Percentiles rank a stretch among this genome's conserved stretches.
phyloP scores from a whole-genome alignment of 164 flowering plant genomes.

The Stephania yunnanensis region DNA sequence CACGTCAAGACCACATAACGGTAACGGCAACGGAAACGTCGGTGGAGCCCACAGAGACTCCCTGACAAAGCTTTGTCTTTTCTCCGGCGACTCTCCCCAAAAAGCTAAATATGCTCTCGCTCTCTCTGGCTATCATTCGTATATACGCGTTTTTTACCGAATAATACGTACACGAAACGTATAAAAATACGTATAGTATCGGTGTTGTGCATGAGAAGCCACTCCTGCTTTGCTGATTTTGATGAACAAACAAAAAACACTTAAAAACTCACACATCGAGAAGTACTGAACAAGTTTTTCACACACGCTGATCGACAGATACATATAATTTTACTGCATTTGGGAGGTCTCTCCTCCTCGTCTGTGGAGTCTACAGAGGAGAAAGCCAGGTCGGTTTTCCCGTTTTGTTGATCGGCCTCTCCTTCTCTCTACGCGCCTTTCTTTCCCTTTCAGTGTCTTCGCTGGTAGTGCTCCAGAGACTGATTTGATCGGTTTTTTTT shows the following conservation, averaged over 20 bases:
- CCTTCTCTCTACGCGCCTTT: slow-evolving; percentile 7
- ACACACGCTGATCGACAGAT: slow-evolving; percentile 6
- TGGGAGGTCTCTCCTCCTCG: slow-evolving; percentile 14
- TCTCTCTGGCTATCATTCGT: background rate
- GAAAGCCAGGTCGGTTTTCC: slow-evolving; percentile 35
- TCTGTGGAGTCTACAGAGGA: slow-evolving; percentile 21
- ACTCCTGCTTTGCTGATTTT: slow-evolving; percentile 56
- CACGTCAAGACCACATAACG: background rate
- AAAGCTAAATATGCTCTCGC: slow-evolving; percentile 2
- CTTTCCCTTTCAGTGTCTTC: background rate
- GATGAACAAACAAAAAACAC: slow-evolving; percentile 30
- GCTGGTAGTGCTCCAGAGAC: slow-evolving; percentile 1
- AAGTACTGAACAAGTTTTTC: slow-evolving; percentile 42
- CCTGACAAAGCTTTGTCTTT: slow-evolving; percentile 21
- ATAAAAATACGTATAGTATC: background rate
- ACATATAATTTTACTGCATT: slow-evolving; percentile 26
- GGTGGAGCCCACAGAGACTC: background rate
- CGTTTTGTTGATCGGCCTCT: slow-evolving; percentile 9
- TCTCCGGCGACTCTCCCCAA: slow-evolving; percentile 21
- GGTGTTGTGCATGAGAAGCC: slow-evolving; percentile 49
- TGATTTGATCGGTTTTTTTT: background rate
- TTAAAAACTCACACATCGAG: slow-evolving; percentile 2
- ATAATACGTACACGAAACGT: too few relatives aligned
- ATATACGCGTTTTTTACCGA: too few relatives aligned
- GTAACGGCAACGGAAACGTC: background rate